phyloP scores from a whole-genome alignment of 2,329 filamentous ascomycete genomes.

The Huntiella omanensis region DNA sequence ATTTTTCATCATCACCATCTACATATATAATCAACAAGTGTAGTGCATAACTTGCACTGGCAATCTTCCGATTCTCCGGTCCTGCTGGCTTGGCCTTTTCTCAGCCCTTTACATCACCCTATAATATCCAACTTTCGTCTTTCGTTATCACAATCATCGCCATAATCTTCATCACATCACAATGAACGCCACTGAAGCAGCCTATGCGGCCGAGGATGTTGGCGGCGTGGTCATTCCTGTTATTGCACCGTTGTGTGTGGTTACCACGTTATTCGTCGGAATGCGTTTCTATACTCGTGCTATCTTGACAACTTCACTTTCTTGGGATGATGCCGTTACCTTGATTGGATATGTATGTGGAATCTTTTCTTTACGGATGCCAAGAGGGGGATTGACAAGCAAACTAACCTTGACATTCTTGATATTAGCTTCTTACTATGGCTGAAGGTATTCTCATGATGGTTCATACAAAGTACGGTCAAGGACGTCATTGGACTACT shows the following conservation, averaged over 20 bases:
- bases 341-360: slow-evolving; percentile 6
- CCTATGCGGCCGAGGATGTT: neutral
- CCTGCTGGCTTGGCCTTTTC: no score
- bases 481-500: slow-evolving; percentile 8
- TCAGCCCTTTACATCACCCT: no score
- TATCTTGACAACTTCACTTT: slow-evolving; percentile 4
- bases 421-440: slow-evolving; percentile 4
- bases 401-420: neutral
- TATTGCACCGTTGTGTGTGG: neutral
- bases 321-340: slow-evolving; percentile 6
- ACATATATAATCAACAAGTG: no score
- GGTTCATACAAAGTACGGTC: slow-evolving; percentile 7
- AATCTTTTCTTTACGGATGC: neutral
- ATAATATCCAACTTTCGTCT: no score
- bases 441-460: slow-evolving; percentile 10
- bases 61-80: no score
- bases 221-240: slow-evolving; percentile 5
- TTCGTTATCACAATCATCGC: neutral
- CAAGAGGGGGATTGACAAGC: neutral
- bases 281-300: slow-evolving; percentile 9
- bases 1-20: no score
- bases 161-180: neutral
- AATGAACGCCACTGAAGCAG: neutral
- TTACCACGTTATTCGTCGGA: slow-evolving; percentile 7
- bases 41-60: no score